Evolutionary conservation across 2,329 filamentous ascomycete species (phyloP), one percentile per base, ranked within the genome.

Genomic region (Talaromyces amestolkiae): DNA sequence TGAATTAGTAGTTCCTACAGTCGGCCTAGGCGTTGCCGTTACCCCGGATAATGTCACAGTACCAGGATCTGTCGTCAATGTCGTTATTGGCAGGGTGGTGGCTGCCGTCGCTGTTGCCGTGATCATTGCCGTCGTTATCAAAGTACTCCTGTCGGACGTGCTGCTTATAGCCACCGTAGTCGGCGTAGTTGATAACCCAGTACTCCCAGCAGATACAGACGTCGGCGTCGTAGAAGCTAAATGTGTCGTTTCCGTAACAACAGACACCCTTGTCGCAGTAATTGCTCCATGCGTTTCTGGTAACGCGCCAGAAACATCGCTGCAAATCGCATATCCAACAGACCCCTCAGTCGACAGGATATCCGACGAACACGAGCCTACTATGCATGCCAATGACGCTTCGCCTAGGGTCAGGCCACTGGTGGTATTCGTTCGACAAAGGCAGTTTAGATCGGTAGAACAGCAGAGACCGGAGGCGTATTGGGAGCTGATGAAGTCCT

Each of bases 401-500:
- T 92, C 90, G n/a, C 89, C 89, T 58, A 92, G 72, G 1, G 90
- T 92, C 70, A 87, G 89, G 10, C 87, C 88, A 35, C 84, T 84
- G 13, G 75, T 77, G 9, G 88, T 88, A 39, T 81, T 80, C 65
- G 82, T 81, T 43, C 83, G 82, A 74, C 90, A 93, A 7, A 92
- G 80, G 69, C 88, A 91, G 71, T 82, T 77, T 69, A 91, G 74
- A 31, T 87, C 82, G 11, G 83, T 80, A 15, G 76, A 72, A 35
- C 81, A 80, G 71, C 88, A 90, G 58, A 74, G 72, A 59, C 75
- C 76, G 22, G 74, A 71, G 41, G 82, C 81, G 72, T 86, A 91
- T 74, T 89, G 87, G 67, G 81, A 78, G n/a, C 76, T 74, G 69
- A 92, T 79, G 71, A 91, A 92, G 10, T 83, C 83, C 68, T 82